Conservation (phyloP, 768 basidiomycete genomes). For the Calocybe indica region DNA sequence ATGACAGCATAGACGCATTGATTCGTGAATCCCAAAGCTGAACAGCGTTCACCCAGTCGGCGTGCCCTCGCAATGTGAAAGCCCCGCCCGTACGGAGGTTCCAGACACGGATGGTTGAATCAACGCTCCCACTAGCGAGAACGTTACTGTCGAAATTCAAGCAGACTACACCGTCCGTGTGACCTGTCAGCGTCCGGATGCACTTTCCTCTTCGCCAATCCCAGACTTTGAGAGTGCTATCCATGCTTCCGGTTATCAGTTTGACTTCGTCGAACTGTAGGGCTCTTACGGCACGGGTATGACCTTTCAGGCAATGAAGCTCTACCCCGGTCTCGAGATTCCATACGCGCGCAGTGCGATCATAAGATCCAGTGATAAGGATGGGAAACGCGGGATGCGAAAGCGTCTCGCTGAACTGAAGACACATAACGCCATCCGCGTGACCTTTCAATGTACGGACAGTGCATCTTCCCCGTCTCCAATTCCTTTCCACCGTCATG, state of each 20-base stretch:
- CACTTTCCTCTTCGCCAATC: slow-evolving; percentile 90
- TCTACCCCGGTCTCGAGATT: slow-evolving; percentile 89
- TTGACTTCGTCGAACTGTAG: slow-evolving; percentile 95
- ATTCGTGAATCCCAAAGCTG: slow-evolving; percentile 79
- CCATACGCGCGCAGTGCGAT: slow-evolving; percentile 92
- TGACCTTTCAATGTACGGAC: slow-evolving; percentile 88
- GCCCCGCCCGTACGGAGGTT: slow-evolving; percentile 89
- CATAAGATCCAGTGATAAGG: slow-evolving; percentile 96
- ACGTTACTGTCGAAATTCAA: slow-evolving; percentile 90
- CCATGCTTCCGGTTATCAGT: slow-evolving; percentile 95
- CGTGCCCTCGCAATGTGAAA: slow-evolving; percentile 88
- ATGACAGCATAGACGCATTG: slow-evolving; percentile 20
- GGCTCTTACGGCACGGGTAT: slow-evolving; percentile 86
- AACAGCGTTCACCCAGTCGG: slow-evolving; percentile 95
- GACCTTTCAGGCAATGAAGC: slow-evolving; percentile 80
- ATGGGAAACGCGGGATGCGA: slow-evolving; percentile 84
- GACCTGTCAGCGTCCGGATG: slow-evolving; percentile 83
- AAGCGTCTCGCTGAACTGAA: slow-evolving; percentile 87
- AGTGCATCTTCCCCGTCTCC: slow-evolving; percentile 88
- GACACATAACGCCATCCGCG: slow-evolving; percentile 94
- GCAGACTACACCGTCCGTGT: slow-evolving; percentile 87
- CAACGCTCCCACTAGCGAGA: slow-evolving; percentile 88
- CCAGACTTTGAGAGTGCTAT: slow-evolving; percentile 92
- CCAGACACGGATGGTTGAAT: slow-evolving; percentile 93
- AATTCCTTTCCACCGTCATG: slow-evolving; percentile 94